Evolutionary conservation across 129 eudicot species (phyloP).

Genomic region (Artemisia argyi): DNA sequence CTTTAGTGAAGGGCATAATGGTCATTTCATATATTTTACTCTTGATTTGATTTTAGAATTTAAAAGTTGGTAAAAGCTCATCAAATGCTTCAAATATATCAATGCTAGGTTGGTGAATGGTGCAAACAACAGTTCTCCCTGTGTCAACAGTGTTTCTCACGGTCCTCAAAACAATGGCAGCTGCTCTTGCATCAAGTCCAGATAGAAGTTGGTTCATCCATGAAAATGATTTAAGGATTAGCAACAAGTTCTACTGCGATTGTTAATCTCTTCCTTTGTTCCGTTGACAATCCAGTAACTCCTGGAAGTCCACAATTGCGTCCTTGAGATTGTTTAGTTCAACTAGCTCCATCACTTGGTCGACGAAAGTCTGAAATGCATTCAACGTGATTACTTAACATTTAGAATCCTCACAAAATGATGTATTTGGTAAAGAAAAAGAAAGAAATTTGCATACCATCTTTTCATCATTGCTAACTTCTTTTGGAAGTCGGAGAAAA

Average conservation of each 20-base stretch:
- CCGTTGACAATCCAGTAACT: slow-evolving; percentile 76
- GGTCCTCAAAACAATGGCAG: slow-evolving; percentile 98
- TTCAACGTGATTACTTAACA: neutral
- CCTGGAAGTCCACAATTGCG: slow-evolving; percentile 85
- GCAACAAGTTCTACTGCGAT: slow-evolving; percentile 98
- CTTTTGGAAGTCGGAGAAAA: slow-evolving; percentile 79
- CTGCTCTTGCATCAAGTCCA: slow-evolving; percentile 97
- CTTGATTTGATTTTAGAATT: too few relatives aligned
- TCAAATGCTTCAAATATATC: slow-evolving; percentile 96
- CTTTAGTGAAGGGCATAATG: too few relatives aligned
- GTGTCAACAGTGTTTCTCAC: slow-evolving; percentile 98
- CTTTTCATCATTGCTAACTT: slow-evolving; percentile 71
- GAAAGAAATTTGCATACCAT: slow-evolving; percentile 42
- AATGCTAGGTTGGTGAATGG: slow-evolving; percentile 96
- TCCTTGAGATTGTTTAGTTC: slow-evolving; percentile 69
- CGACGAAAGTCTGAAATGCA: slow-evolving; percentile 56
- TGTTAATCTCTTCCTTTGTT: slow-evolving; percentile 85
- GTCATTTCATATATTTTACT: too few relatives aligned
- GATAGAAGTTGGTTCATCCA: slow-evolving; percentile 99
- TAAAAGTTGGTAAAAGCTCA: slow-evolving; percentile 74
- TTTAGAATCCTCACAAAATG: neutral
- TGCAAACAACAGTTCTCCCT: slow-evolving; percentile 94
- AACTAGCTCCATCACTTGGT: slow-evolving; percentile 75
- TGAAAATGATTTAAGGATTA: slow-evolving; percentile 90
- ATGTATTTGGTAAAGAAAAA: neutral